Evolutionary conservation across 192 early-diverging fungal genomes (phyloP), one percentile per base, ranked within the genome.

Genomic region (Coemansia sp.): DNA sequence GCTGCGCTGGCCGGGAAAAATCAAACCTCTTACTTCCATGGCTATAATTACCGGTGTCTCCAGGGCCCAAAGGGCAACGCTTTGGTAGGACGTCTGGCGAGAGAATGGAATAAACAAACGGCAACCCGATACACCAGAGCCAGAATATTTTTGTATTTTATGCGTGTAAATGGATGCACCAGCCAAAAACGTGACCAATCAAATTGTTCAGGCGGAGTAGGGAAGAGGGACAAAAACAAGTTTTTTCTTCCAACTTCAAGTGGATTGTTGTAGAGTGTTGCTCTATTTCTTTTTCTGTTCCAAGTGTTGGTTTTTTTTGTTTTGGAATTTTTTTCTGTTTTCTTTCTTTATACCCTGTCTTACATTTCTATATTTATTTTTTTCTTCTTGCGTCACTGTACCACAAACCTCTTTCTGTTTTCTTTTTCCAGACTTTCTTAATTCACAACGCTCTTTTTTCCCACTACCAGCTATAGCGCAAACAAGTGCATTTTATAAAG

Each of bases 311-410:
- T 32, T 64, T n/a, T 5, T 54, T 55, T 33, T 42, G 17, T 58
- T 63, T 63, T 57, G 28, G 30, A 63, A 48, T 32, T 4, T 63
- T 63, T 40, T 57, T 7, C 54, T 29, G 34, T 22, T 63, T 56
- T 56, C n/a, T 33, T 29, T 62, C 8, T 7, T 34, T 8, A 10
- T 32, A 6, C 5, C 54, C 54, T 29, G n/a, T 0, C 3, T 22
- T 29, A 22, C 28, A 22, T 22, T 29, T 5, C 25, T 54, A 6
- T 22, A 2, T 54, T 30, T 54, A 45, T 45, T 16, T 45, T 45
- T 45, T 45, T 45, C 17, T 45, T 16, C 14, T 12, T 45, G 42
- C 42, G 42, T 45, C 42, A 45, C 17, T 45, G 42, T 45, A 45
- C 12, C 42, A 45, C 42, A 14, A 45, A 45, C 14, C 12, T 45